Base-by-base conservation (phyloP, 768 basidiomycete species). In the Boletus bicolor region DNA sequence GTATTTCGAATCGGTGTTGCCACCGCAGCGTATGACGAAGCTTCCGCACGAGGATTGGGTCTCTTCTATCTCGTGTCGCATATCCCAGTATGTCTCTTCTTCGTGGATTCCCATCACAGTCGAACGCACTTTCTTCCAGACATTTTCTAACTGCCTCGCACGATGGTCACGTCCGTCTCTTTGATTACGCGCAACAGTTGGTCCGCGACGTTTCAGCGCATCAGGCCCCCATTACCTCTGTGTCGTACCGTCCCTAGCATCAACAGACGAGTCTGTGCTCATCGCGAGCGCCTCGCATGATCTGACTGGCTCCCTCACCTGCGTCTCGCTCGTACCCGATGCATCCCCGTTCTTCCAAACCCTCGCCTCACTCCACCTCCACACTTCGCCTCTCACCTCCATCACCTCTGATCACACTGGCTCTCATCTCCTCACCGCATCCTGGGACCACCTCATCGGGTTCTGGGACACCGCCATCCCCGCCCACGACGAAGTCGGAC, bases 1-100 rank as follows among this genome's bases (percentile, higher is more conserved):
- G 72, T 96, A 96, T 73, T 85, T 97, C 54, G 87, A 93, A 72
- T 91, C 88, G 15, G 79, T 95, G 1, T 77, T 96, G 70, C 93
- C 94, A 0, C 94, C 93, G 0, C 82, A 91, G 67, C 84, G 86
- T 58, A 82, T 93, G 72, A 81, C 87, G 0, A 80, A 86, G 46
- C 75, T 93, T 50, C 87, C 90, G 2, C 90, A 93, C 58, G 88
- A 98, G 51, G 94, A 98, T 59, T 98, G 96, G 96, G 89, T 97
- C 0, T 93, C 38, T 9, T 41, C 39, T 6, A 11, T 32, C 30
- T 66, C 71, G 78, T 28, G 28, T 28, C 28, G 6, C 28, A 6
- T 28, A 19, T 19, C 19, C 19, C 19, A 19, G 19, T 19, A 19
- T 19, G 36, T 15, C 7, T 17, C 36, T 37, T 37, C 36, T 2